Evolutionary conservation across 129 eudicot genomes (phyloP).

Genomic region (Mikania micrantha): DNA sequence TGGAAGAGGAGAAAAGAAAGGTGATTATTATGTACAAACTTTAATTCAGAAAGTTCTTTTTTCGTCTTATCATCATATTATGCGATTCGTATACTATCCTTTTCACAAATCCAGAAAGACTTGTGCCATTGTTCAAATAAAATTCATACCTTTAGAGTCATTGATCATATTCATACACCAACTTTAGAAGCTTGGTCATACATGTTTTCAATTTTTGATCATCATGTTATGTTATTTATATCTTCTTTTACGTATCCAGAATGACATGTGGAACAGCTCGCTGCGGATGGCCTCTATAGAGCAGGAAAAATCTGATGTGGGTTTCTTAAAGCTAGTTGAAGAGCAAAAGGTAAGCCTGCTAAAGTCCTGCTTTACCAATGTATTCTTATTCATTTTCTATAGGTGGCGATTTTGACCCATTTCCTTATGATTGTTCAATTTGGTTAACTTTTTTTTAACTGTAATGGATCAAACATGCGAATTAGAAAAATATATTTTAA

Average conservation of each 20-base stretch:
- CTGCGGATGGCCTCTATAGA: conserved; percentile 80
- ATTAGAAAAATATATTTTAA: no score
- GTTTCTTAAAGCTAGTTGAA: conserved; percentile 77
- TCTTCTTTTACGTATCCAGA: no score
- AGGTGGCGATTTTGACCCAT: neutral
- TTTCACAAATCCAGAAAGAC: neutral
- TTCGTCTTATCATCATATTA: neutral
- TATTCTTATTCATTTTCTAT: neutral
- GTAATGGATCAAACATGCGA: no score
- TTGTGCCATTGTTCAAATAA: no score
- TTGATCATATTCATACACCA: no score
- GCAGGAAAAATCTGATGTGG: conserved; percentile 82
- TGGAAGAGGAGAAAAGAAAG: conserved; percentile 78
- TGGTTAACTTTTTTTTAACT: neutral
- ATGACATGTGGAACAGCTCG: conserved; percentile 58
- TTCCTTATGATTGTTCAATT: neutral
- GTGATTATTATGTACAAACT: conserved; percentile 19
- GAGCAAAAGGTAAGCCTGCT: conserved; percentile 63
- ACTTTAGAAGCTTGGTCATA: no score
- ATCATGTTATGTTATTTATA: no score
- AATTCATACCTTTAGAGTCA: no score
- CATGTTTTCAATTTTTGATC: no score
- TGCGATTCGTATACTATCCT: conserved; percentile 6
- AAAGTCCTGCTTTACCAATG: neutral
- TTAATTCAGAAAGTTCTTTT: neutral